Conservation (phyloP, 331 rosid genomes). For the Cydonia oblonga region DNA sequence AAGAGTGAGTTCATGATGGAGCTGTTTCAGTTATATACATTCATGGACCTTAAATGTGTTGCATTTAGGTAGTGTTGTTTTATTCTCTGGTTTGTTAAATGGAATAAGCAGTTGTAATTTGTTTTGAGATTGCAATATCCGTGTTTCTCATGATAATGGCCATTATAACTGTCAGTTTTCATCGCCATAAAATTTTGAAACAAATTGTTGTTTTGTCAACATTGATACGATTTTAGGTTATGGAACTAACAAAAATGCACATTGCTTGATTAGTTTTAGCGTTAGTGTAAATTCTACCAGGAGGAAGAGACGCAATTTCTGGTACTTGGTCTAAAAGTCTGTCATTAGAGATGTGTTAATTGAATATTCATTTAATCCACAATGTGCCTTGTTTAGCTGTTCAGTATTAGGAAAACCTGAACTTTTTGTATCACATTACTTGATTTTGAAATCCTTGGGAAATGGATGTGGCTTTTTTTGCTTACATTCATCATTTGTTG, state of each 20-base stretch:
- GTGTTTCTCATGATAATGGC: not conserved
- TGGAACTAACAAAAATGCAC: not conserved
- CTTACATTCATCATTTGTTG: not conserved
- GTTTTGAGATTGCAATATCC: not conserved
- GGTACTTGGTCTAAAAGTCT: not conserved
- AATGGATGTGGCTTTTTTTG: not conserved
- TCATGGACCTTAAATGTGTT: not conserved
- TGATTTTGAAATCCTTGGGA: not conserved
- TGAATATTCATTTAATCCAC: not conserved
- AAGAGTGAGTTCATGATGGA: constrained; percentile 43
- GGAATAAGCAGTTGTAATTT: not conserved
- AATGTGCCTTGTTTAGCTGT: not conserved
- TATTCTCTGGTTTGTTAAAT: not conserved
- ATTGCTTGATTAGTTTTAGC: not conserved
- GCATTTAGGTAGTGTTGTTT: constrained; percentile 1
- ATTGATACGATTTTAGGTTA: not conserved
- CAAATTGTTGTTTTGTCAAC: not conserved
- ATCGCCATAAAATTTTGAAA: too few species aligned
- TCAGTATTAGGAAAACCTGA: not conserved
- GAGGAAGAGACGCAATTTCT: not conserved
- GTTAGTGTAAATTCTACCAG: not conserved
- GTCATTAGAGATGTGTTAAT: not conserved
- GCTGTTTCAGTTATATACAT: not conserved
- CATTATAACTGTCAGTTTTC: too few species aligned
- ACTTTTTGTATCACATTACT: not conserved